Evolutionary conservation across 345 rosid genomes (phyloP).

Genomic region (Pistacia integerrima): DNA sequence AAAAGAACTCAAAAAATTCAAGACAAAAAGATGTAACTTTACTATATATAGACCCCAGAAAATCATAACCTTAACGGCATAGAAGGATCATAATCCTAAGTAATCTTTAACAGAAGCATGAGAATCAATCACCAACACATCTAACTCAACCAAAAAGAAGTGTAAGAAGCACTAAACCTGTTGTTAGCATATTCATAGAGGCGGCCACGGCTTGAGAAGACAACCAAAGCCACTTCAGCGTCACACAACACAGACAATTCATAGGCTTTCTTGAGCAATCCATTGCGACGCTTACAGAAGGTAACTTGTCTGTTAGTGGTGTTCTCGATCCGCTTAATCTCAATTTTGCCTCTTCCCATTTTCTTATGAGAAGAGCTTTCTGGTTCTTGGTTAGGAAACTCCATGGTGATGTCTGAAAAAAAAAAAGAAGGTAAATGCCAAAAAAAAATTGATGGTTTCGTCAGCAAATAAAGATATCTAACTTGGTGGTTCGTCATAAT

Average conservation of each 20-base stretch:
- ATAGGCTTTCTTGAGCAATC: conserved; percentile 84
- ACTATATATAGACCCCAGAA: no score
- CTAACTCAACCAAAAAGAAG: not conserved
- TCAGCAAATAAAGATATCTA: conserved; percentile 1
- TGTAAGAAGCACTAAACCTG: conserved; percentile 46
- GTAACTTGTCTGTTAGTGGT: conserved; percentile 84
- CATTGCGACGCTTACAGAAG: conserved; percentile 84
- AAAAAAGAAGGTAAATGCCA: not conserved
- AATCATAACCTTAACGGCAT: not conserved
- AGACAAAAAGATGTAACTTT: not conserved
- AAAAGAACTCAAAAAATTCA: not conserved
- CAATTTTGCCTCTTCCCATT: conserved; percentile 78
- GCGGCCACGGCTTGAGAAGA: conserved; percentile 89
- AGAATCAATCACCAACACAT: not conserved
- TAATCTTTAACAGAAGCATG: not conserved
- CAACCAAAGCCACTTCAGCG: conserved; percentile 76
- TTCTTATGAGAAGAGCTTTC: conserved; percentile 59
- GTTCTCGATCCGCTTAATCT: conserved; percentile 81
- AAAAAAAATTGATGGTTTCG: not conserved
- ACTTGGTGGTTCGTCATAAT: not conserved
- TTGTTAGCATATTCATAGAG: conserved; percentile 85
- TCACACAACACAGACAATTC: conserved; percentile 83
- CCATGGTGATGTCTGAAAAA: conserved; percentile 43
- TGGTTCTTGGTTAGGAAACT: conserved; percentile 46
- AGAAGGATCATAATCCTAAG: not conserved